Conservation (phyloP, 352 stramenopile genomes). For the Phytophthora litchii region DNA sequence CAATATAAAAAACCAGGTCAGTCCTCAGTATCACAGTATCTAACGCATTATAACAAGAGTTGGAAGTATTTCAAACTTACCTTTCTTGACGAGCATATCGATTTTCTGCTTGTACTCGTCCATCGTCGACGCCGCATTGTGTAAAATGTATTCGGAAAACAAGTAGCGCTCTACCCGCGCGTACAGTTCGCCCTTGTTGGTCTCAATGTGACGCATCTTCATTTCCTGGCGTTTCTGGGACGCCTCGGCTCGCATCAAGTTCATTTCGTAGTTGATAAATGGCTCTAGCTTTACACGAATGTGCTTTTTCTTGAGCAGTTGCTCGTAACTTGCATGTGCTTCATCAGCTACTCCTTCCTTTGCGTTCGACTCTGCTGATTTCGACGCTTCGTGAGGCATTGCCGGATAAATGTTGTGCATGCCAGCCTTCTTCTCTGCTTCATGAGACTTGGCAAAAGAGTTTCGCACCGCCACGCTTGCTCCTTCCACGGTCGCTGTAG, state of each 20-base stretch:
- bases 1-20: slow-evolving; percentile 2
- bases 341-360: slow-evolving; percentile 12
- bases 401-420: slow-evolving; percentile 46
- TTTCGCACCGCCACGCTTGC: slow-evolving; percentile 42
- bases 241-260: slow-evolving; percentile 72
- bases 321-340: slow-evolving; percentile 30
- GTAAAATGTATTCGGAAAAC: slow-evolving; percentile 81
- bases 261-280: slow-evolving; percentile 87
- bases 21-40: neutral
- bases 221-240: slow-evolving; percentile 82
- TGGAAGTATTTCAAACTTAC: slow-evolving; percentile 27
- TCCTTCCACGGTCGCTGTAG: slow-evolving; percentile 26
- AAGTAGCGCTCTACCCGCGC: slow-evolving; percentile 74
- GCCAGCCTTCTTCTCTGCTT: slow-evolving; percentile 38
- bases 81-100: slow-evolving; percentile 73
- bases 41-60: neutral
- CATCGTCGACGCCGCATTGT: slow-evolving; percentile 60
- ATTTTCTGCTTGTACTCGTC: slow-evolving; percentile 71
- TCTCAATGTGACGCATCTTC: slow-evolving; percentile 87
- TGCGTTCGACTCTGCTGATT: neutral
- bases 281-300: slow-evolving; percentile 82
- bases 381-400: slow-evolving; percentile 24
- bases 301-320: slow-evolving; percentile 49
- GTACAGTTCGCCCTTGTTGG: slow-evolving; percentile 84
- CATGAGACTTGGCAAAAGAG: slow-evolving; percentile 54